These are phyloP conservation scores for Whalleya microplaca DNA, from an alignment of 2,329 filamentous ascomycete species.

Conservation along the genomic window DNA sequence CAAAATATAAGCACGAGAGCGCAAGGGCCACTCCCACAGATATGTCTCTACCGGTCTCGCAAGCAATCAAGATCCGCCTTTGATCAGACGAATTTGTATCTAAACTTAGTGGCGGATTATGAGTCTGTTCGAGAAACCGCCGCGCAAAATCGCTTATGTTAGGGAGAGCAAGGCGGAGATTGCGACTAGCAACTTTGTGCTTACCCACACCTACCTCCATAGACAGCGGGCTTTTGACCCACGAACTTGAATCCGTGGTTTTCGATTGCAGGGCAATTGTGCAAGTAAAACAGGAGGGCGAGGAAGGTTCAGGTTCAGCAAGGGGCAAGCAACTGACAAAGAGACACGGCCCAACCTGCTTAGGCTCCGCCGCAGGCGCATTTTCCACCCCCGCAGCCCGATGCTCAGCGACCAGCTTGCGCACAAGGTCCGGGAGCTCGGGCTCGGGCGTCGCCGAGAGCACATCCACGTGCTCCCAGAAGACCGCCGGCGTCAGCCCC, in stretches of 20 bases:
- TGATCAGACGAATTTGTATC: background rate
- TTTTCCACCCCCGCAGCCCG: background rate
- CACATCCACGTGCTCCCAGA: conserved; percentile 71
- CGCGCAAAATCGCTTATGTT: conserved; percentile 62
- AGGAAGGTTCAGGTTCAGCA: conserved; percentile 8
- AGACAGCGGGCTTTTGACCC: conserved; percentile 44
- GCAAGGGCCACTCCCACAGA: conserved; percentile 78
- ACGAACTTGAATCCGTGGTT: conserved; percentile 49
- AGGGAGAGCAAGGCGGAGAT: conserved; percentile 72
- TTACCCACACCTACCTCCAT: conserved; percentile 67
- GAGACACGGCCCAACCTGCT: conserved; percentile 40
- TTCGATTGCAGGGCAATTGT: conserved; percentile 48
- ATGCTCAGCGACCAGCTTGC: conserved; percentile 42
- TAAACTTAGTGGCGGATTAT: conserved; percentile 29
- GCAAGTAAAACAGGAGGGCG: conserved; percentile 34
- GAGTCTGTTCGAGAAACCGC: conserved; percentile 37
- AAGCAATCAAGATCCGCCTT: conserved; percentile 61
- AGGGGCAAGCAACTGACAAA: conserved; percentile 31
- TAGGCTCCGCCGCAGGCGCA: conserved; percentile 18
- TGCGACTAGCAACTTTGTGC: conserved; percentile 80
- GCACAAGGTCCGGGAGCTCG: conserved; percentile 59
- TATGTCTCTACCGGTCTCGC: conserved; percentile 78
- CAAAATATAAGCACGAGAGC: conserved; percentile 73
- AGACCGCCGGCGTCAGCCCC: conserved; percentile 76
- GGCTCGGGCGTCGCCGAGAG: conserved; percentile 69